phyloP scores from a whole-genome alignment of 2,329 filamentous ascomycete species.

The Fusarium robinianum region DNA sequence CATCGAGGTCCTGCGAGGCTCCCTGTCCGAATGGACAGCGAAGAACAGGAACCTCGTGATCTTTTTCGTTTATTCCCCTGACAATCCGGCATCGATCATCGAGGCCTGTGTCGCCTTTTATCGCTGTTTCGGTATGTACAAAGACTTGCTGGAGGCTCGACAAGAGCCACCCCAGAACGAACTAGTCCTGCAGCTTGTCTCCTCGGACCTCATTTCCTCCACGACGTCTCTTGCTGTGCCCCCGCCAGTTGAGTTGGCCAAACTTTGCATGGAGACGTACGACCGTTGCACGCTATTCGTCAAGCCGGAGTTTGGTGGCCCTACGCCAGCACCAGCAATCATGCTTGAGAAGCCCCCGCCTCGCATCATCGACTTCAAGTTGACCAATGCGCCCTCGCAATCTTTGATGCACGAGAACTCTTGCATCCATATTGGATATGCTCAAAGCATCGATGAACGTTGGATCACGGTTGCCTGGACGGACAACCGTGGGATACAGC shows the following conservation, averaged over 20 bases:
- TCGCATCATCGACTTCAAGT: constrained; percentile 74
- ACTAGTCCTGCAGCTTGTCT: constrained; percentile 77
- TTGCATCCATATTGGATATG: constrained; percentile 80
- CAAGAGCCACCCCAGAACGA: constrained; percentile 59
- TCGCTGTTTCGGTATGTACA: constrained; percentile 66
- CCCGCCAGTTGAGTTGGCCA: constrained; percentile 61
- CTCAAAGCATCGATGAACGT: constrained; percentile 72
- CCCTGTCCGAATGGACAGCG: constrained; percentile 48
- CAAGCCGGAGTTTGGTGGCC: constrained; percentile 47
- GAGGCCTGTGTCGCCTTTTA: constrained; percentile 77
- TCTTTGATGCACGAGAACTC: constrained; percentile 79
- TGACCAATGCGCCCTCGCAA: constrained; percentile 68
- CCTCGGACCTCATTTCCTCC: constrained; percentile 69
- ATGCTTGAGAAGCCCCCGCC: constrained; percentile 72
- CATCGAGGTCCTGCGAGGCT: constrained; percentile 53
- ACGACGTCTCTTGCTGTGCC: constrained; percentile 66
- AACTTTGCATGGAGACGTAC: constrained; percentile 74
- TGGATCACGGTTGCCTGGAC: constrained; percentile 85
- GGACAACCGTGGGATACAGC: constrained; percentile 74
- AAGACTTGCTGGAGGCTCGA: constrained; percentile 49
- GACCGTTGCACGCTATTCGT: constrained; percentile 67
- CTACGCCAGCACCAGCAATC: constrained; percentile 70
- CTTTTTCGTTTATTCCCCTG: constrained; percentile 74
- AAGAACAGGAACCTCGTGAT: constrained; percentile 69
- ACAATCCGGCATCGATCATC: constrained; percentile 63